These are phyloP conservation scores for Saksenaea vasiformis DNA, from an alignment of 371 early-diverging fungal species.

Conservation along the genomic window DNA sequence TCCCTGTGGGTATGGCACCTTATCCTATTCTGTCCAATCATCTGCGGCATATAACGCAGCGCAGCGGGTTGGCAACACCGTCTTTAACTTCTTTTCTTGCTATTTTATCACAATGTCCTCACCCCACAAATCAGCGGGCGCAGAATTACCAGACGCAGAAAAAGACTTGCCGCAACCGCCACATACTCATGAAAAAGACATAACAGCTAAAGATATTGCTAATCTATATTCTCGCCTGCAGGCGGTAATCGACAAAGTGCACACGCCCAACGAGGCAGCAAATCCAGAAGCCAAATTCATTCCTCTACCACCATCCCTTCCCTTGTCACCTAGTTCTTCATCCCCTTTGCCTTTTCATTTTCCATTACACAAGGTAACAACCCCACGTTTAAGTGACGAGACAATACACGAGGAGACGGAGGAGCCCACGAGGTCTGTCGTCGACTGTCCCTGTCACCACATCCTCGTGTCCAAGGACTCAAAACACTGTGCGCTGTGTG, in stretches of 20 bases:
- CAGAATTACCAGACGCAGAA: not conserved
- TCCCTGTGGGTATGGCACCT: too few species aligned
- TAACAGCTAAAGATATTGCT: slow-evolving; percentile 55
- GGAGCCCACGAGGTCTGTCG: slow-evolving; percentile 4
- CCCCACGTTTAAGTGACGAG: not conserved
- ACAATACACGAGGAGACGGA: slow-evolving; percentile 15
- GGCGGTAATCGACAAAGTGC: slow-evolving; percentile 54
- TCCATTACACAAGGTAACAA: slow-evolving; percentile 4
- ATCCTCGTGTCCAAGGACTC: slow-evolving; percentile 33
- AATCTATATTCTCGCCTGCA: slow-evolving; percentile 58
- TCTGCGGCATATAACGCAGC: not conserved
- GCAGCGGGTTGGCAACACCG: not conserved
- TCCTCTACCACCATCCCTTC: slow-evolving; percentile 46
- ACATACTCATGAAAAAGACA: slow-evolving; percentile 20
- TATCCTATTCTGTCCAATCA: too few species aligned
- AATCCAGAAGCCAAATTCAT: slow-evolving; percentile 45
- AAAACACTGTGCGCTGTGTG: slow-evolving; percentile 53
- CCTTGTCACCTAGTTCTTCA: slow-evolving; percentile 42
- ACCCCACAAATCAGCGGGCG: not conserved
- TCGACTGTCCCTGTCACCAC: slow-evolving; percentile 48
- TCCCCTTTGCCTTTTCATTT: slow-evolving; percentile 31
- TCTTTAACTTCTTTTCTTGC: not conserved
- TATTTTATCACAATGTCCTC: not conserved
- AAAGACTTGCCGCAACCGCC: not conserved
- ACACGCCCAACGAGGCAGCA: slow-evolving; percentile 17